Evolutionary conservation across 2,329 filamentous ascomycete species (phyloP), one percentile per base, ranked within the genome.

Genomic region (Ceratocystiopsis brevicomis): DNA sequence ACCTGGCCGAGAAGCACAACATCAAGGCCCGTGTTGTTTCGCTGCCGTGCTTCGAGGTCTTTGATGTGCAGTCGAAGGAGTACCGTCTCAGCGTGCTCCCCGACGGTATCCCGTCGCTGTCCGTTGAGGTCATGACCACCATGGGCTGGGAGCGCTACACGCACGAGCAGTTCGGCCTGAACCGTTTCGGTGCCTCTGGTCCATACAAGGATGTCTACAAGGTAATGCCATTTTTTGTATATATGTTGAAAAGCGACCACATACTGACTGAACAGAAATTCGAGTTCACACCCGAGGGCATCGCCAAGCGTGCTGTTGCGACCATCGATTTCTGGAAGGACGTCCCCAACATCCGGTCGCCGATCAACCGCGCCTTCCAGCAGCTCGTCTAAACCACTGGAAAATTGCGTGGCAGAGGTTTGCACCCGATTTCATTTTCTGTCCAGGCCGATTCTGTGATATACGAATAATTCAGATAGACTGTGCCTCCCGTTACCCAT

Each of bases 91-190:
- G 78, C 53, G 82, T 94, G 52, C 76, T 98, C 50, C 90, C 88
- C 56, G 86, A 95, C 61, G 87, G 87, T 53, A 88, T 95, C 60
- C 88, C 90, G 53, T 76, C 86, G 49, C 64, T 98, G 64, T 92
- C 83, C 45, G 82, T 98, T 53, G 90, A 98, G 73, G 87, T 86
- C 62, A 92, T 94, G 83, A 81, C 75, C 64, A 98, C 90, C 53
- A 78, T 95, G 66, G 90, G 90, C 54, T 98, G 90, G 90, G 87
- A 96, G 76, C 82, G 88, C 65, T 98, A 96, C 70, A 83, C 86
- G 47, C 88, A 98, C 68, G 90, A 98, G 77, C 90, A 98, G 71
- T 98, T 98, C 58, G 90, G 90, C 61, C 78, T 98, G 53, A 98
- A 98, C 81, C 78, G 90, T 61, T 98, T 98, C 65, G 90, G 90